Percentiles rank a stretch among this genome's conserved stretches.
phyloP scores from a whole-genome alignment of 1,139 yeast species.

The Tardiomyces depauwii region DNA sequence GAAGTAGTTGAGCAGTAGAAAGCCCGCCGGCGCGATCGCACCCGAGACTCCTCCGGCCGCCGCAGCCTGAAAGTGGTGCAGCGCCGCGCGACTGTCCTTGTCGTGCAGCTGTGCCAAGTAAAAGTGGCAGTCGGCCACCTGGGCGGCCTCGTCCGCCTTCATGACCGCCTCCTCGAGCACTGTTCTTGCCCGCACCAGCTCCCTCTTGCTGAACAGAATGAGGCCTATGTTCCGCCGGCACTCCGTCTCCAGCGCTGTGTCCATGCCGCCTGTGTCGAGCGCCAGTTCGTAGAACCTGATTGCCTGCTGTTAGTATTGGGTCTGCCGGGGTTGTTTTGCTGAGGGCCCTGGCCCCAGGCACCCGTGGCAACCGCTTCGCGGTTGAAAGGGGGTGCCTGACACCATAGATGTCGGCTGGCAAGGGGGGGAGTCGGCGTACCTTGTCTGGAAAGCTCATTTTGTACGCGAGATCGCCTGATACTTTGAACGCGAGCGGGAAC shows the following conservation, averaged over 20 bases:
- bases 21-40: conserved; percentile 66
- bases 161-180: conserved; percentile 49
- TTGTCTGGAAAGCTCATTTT: conserved; percentile 39
- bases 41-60: conserved; percentile 71
- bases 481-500: conserved; percentile 62
- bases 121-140: conserved; percentile 60
- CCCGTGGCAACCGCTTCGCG: too few relatives aligned
- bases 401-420: too few relatives aligned
- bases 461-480: conserved; percentile 63
- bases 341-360: too few relatives aligned
- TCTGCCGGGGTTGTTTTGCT: too few relatives aligned
- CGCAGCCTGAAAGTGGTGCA: conserved; percentile 62
- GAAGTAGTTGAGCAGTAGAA: conserved; percentile 45
- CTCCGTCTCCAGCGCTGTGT: conserved; percentile 56
- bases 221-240: conserved; percentile 64
- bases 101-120: conserved; percentile 59
- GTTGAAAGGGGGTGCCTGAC: too few relatives aligned
- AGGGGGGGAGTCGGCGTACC: too few relatives aligned
- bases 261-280: conserved; percentile 26
- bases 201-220: conserved; percentile 44
- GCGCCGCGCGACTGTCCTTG: conserved; percentile 29
- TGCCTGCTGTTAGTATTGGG: conserved; percentile 15
- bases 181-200: conserved; percentile 41
- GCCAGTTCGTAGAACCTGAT: conserved; percentile 47
- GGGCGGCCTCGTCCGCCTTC: conserved; percentile 15